A percentile compares a stretch with the other conserved stretches of the same genome.
Conservation (phyloP, 2,329 filamentous ascomycete species). For the Chaetomium sp. region DNA sequence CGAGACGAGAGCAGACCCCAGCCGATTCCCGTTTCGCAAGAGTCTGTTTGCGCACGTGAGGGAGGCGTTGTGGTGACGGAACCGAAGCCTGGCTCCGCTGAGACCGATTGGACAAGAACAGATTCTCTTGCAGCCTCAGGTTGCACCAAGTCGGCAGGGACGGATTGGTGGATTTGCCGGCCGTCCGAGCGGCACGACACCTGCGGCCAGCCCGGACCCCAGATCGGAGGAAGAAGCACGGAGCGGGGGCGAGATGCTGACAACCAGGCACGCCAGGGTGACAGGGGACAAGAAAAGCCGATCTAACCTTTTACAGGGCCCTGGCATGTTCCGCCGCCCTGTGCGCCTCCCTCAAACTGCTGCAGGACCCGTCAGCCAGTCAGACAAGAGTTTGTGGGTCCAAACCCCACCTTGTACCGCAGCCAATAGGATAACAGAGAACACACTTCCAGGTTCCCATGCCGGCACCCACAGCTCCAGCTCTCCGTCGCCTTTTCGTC, state of each 20-base stretch:
- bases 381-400: neutral
- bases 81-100: neutral
- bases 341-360: conserved; percentile 10
- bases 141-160: neutral
- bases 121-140: neutral
- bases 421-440: conserved; percentile 30
- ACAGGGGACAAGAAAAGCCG: conserved; percentile 29
- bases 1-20: neutral
- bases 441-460: conserved; percentile 19
- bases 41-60: conserved; percentile 1
- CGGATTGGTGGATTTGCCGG: conserved; percentile 20
- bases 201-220: too few relatives aligned
- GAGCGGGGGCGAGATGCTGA: conserved; percentile 29
- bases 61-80: conserved; percentile 4
- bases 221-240: conserved; percentile 18
- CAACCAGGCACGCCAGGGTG: conserved; percentile 18
- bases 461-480: conserved; percentile 31
- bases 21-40: neutral
- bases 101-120: conserved; percentile 4
- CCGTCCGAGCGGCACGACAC: conserved; percentile 16
- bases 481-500: conserved; percentile 33
- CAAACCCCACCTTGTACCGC: conserved; percentile 9
- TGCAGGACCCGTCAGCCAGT: conserved; percentile 24
- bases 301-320: conserved; percentile 29
- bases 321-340: conserved; percentile 30